Percentiles rank a stretch among this genome's conserved stretches.
Conservation (phyloP, 306 rosid species). For the Medicago truncatula region MtrunA17r5.0-ANR NC_053048.1:505501-506000, state of each 20-base stretch:
- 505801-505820: constrained; percentile 42
- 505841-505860: constrained; percentile 48
- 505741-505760: constrained; percentile 48
- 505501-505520: no score
- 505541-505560: constrained; percentile 44
- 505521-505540: no score
- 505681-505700: no score
- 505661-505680: no score
- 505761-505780: constrained; percentile 57
- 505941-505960: constrained; percentile 42
- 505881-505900: constrained; percentile 63
- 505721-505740: constrained; percentile 50
- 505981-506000: constrained; percentile 47
- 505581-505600: constrained; percentile 57
- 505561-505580: constrained; percentile 70
- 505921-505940: constrained; percentile 66
- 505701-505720: constrained; percentile 51
- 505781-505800: constrained; percentile 49
- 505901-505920: constrained; percentile 34
- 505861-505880: constrained; percentile 51
- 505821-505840: constrained; percentile 55
- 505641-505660: no score
- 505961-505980: constrained; percentile 5
- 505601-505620: constrained; percentile 67
- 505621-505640: constrained; percentile 53